Base-by-base conservation (phyloP, 2,329 filamentous ascomycete species). In the Alternaria triticimaculans region DNA sequence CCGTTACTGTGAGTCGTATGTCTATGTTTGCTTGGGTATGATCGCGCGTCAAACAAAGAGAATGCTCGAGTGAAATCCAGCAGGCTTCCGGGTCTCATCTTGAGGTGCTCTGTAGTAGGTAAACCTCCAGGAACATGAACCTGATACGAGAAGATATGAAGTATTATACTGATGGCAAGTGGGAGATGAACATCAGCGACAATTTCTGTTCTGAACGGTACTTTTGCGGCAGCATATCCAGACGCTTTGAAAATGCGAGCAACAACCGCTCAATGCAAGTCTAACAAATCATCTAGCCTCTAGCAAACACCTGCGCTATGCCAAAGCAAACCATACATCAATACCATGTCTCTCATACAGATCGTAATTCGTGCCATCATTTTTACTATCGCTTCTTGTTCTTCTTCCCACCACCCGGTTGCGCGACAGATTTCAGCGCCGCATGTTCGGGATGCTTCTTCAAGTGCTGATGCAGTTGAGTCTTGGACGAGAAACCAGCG, bases 401-500 rank as follows among this genome's bases (percentile, higher is more conserved):
- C 59, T 70, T 73, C 55, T 71, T 73, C 12, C 46, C 55, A 2
- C 58, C 63, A 25, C 49, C 63, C 18, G 37, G 15, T 18, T 41
- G 37, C 37, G 62, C 49, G 7, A 63, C 64, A 15, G 65, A 61
- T 37, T 73, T 65, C 45, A 83, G 82, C 28, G 88, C 87, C 6
- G 90, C 91, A 81, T 96, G 92, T 10, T 82, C 82, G 0, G 69
- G 70, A 18, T 87, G 80, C n/a, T 72, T 86, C 65, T 88, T 87
- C 62, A 96, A 85, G 78, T 96, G 93, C 56, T 87, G 83, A 76
- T 95, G 95, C 18, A 96, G 80, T 68, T 88, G 89, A 6, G 87
- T 91, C 69, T 89, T 90, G 2, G 90, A 93, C 0, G 87, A 88
- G 81, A 98, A 99, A 0, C 82, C 86, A 69, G 92, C 93, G 69